Base-by-base conservation (phyloP, 495 filamentous ascomycete species). In the Stereocaulon alpinum region DNA sequence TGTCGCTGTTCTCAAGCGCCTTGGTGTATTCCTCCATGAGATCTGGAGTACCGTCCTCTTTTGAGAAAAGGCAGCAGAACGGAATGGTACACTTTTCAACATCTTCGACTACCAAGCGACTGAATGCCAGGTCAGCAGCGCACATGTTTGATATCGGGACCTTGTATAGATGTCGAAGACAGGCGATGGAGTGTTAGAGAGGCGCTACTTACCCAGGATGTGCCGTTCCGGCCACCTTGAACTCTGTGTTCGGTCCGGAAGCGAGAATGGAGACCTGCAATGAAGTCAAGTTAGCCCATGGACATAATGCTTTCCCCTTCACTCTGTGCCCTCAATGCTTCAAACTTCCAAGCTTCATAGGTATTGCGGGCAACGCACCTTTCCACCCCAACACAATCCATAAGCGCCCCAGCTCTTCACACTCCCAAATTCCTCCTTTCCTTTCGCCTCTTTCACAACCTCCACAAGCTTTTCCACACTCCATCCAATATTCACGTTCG, bases 301-400 rank as follows among this genome's bases (percentile, higher is more conserved):
- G 17, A 15, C 15, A 30, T n/a, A 2, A 30, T 15, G n/a, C 24
- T 10, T 5, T 15, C 2, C 2, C 5, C 30, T 30, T 30, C 15
- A 32, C 11, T n/a, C 4, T 6, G 27, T 18, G 12, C 47, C 30
- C 30, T 15, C 15, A 30, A 50, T 7, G 55, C 32, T 2, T 17
- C 51, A 40, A 30, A 54, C 1, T 12, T 20, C 20, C 60, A 56
- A 4, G 17, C 30, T 41, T 32, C 50, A 37, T 12, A 37, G 12
- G 34, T 37, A 37, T 55, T 1, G 12, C 45, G 60, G 43, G 20
- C 69, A 3, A 30, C 27, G 17, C 10, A 58, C 68, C 68, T 80
- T 78, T 30, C 75, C 76, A 55, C 77, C 77, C 76, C 77, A 79
- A 61, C 77, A 79, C 4, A 80, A 61, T 4, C 77, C 77, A 58